These are phyloP conservation scores for Suhomyces canberraensis DNA, from an alignment of 805 yeast genomes.

Conservation along the genomic window DNA sequence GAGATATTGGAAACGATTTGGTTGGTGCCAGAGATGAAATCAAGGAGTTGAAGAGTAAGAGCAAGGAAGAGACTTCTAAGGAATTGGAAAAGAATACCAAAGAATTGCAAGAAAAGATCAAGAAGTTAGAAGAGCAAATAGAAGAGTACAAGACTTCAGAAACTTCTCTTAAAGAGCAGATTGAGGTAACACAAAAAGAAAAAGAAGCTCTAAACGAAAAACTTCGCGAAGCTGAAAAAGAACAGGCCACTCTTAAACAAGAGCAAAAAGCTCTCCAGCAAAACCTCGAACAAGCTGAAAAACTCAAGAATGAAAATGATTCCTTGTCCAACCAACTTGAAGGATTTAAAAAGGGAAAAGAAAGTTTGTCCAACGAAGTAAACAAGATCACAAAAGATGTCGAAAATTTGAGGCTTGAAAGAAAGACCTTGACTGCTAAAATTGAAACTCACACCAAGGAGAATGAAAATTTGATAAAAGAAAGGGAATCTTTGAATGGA, in stretches of 20 bases:
- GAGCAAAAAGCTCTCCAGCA: not conserved
- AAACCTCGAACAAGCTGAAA: not conserved
- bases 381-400: not conserved
- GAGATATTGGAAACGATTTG: conserved; percentile 73
- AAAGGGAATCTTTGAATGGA: conserved; percentile 37
- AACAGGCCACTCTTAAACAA: not conserved
- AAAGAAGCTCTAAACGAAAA: not conserved
- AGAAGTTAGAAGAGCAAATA: not conserved
- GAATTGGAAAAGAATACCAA: not conserved
- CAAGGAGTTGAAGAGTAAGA: conserved; percentile 29
- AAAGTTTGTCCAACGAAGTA: conserved; percentile 10
- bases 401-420: not conserved
- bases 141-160: conserved; percentile 5
- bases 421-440: not conserved
- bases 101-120: not conserved
- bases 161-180: not conserved
- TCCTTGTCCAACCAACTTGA: too few relatives aligned
- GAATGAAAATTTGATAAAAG: conserved; percentile 22
- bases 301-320: too few relatives aligned
- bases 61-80: not conserved
- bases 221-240: not conserved
- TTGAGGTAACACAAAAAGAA: not conserved
- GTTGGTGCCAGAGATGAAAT: conserved; percentile 64
- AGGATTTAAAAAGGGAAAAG: conserved; percentile 14
- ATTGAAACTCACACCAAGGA: conserved; percentile 17